Base-by-base conservation (phyloP, 148 eudicot species). In the Cornus controversa region DNA sequence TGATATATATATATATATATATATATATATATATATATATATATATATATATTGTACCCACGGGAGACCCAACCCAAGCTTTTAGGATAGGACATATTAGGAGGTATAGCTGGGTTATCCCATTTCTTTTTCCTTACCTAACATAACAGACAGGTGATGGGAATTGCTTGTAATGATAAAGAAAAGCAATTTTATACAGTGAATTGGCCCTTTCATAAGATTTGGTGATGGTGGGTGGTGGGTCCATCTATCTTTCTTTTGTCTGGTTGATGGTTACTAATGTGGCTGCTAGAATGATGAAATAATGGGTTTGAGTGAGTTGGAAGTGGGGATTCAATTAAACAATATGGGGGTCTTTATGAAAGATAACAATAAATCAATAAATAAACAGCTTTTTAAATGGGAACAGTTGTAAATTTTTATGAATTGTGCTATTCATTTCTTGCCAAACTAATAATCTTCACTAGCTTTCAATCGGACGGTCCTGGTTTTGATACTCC, bases 191-290 rank as follows among this genome's bases (percentile, higher is more conserved):
- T 70, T 58, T 13, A 29, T 36, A 60, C 10, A 40, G 34, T 45
- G 66, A 36, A 40, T 60, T 70, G 42, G 75, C 42, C 31, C 75
- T 78, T 78, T 71, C 60, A 37, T 40, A 22, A n/a, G 75, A 70
- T 70, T 70, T 57, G 29, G 80, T 64, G 26, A 27, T 77, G 64
- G 74, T 66, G 75, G 37, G 37, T 31, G 75, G 64, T 28, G 79
- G 73, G 28, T 28, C 80, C 70, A 40, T 45, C 53, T 6, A 4
- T 40, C 45, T 63, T 25, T 29, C 25, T 71, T 28, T 14, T 36
- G 28, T 63, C 25, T 15, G n/a, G n/a, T n/a, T 40, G 45, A 24
- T 37, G 29, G 8, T 74, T 23, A 24, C 31, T 62, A 22, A 13
- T 75, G 15, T 4, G 64, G 11, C 25, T 6, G 7, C 5, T 8